Percentiles rank a stretch among this genome's conserved stretches.
Conservation (phyloP, 139 green algal genomes). For the Nannochloris sp. region DNA sequence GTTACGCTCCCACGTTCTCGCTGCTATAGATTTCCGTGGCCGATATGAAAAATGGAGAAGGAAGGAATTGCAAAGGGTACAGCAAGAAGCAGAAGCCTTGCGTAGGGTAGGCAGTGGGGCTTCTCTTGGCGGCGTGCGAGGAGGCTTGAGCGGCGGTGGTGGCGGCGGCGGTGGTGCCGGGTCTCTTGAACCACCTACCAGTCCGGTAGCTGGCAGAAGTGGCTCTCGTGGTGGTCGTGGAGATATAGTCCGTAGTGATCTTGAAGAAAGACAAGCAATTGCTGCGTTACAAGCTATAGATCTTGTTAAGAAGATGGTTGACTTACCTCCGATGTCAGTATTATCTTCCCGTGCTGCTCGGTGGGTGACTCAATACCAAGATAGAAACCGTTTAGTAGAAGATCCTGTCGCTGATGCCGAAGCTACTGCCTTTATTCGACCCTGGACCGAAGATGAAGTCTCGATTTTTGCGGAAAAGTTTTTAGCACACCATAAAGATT, state of each 20-base stretch:
- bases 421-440: constrained; percentile 23
- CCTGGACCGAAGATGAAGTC: constrained; percentile 73
- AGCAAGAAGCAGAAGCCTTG: neutral
- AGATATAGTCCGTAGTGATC: constrained; percentile 34
- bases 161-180: neutral
- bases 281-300: constrained; percentile 58
- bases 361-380: constrained; percentile 35
- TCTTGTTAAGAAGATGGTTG: constrained; percentile 50
- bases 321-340: constrained; percentile 14
- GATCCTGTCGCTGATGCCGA: constrained; percentile 50
- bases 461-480: constrained; percentile 84
- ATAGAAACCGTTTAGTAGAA: constrained; percentile 44
- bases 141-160: too few relatives aligned
- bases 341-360: constrained; percentile 5
- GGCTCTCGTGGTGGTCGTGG: constrained; percentile 1
- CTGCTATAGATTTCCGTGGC: neutral
- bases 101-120: neutral
- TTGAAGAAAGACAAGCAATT: constrained; percentile 69
- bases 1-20: neutral
- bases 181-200: neutral
- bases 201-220: neutral
- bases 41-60: constrained; percentile 4
- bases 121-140: neutral
- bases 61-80: neutral
- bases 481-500: constrained; percentile 73